Evolutionary conservation across 495 filamentous ascomycete species (phyloP), one percentile per base, ranked within the genome.

Genomic region (Aspergillus leporis): DNA sequence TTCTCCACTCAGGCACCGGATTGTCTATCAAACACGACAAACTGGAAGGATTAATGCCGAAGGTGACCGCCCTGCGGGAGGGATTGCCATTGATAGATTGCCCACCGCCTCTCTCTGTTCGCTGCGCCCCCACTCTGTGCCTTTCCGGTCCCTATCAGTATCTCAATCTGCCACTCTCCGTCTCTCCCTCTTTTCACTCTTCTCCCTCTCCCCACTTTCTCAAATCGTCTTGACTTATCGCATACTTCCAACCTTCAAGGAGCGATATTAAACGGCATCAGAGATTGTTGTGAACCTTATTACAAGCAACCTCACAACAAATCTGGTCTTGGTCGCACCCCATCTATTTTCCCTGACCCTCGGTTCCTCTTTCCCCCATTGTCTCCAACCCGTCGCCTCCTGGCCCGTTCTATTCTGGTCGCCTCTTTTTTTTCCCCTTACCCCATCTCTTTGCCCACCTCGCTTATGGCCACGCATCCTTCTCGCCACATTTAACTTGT

Each of bases 391-490:
- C 66, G 64, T 60, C 38, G 65, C 58, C 57, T 64, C 61, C 60
- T 43, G 60, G 54, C 51, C 60, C 51, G 45, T 59, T 41, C 31
- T 52, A 21, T 49, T 40, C 31, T n/a, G 46, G 25, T 56, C 36
- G 19, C 48, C 43, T 28, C 28, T 49, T 55, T 60, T 46, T 43
- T 25, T 57, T 48, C 59, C 45, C 49, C 51, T 59, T 55, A 47
- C 31, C 34, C 49, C 10, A 40, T 14, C 9, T 14, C 40, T 43
- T n/a, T 52, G 47, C 55, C 43, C 50, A 41, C 48, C 56, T 67
- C 65, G 65, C 62, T 68, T 64, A 64, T 65, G 62, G 60, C 58
- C 60, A 61, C 60, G 48, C 61, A 51, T 55, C 59, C 58, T 41
- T 49, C 53, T 30, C 51, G 31, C 22, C 51, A 56, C 47, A 53